Evolutionary conservation across 2,329 filamentous ascomycete species (phyloP).

Genomic region (Rhynchosporium graminicola): DNA sequence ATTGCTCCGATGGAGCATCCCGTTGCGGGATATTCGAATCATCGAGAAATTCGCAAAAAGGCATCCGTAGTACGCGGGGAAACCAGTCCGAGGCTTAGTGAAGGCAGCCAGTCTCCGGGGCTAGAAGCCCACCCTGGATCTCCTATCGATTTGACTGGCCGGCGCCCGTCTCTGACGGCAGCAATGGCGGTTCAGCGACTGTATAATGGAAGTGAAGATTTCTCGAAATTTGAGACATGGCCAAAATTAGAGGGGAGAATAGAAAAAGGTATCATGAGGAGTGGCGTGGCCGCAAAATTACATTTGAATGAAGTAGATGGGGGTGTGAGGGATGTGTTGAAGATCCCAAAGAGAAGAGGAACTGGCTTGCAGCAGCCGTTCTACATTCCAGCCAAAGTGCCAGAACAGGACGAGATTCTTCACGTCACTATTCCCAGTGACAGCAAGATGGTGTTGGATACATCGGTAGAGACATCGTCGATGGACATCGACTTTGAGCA

Average conservation of each 20-base stretch:
- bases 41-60: conserved; percentile 26
- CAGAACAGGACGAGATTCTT: conserved; percentile 34
- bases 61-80: conserved; percentile 32
- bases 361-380: conserved; percentile 29
- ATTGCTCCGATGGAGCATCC: conserved; percentile 36
- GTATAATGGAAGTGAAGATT: conserved; percentile 32
- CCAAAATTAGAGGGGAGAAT: conserved; percentile 29
- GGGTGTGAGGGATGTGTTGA: conserved; percentile 21
- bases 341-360: conserved; percentile 25
- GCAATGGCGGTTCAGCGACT: conserved; percentile 33
- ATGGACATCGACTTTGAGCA: conserved; percentile 37
- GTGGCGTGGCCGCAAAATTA: conserved; percentile 40
- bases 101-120: conserved; percentile 35
- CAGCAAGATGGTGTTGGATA: conserved; percentile 30
- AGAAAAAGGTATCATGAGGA: conserved; percentile 37
- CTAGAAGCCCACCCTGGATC: conserved; percentile 41
- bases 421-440: conserved; percentile 19
- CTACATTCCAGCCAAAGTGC: conserved; percentile 38
- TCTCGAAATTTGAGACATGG: conserved; percentile 32
- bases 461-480: conserved; percentile 27
- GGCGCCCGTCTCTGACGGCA: conserved; percentile 33
- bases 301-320: conserved; percentile 18
- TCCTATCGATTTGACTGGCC: conserved; percentile 36
- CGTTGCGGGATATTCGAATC: conserved; percentile 29
- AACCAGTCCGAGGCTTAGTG: conserved; percentile 38